A percentile compares a stretch with the other conserved stretches of the same genome.
phyloP scores from a whole-genome alignment of 768 basidiomycete species.

The Coprinellus aureogranulatus region DNA sequence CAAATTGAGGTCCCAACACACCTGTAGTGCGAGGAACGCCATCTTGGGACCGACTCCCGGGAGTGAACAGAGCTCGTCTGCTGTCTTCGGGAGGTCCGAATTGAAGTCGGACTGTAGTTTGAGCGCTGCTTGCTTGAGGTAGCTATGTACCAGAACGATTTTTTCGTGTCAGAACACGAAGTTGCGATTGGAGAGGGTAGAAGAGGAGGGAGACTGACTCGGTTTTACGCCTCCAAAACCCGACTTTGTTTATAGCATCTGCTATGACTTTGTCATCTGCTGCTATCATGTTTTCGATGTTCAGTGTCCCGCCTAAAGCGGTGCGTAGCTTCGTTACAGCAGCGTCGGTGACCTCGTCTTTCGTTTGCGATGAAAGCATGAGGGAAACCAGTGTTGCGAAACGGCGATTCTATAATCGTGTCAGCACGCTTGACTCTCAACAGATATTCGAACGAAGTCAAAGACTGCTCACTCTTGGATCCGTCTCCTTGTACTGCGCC shows the following conservation, averaged over 20 bases:
- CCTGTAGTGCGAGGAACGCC: conserved; percentile 83
- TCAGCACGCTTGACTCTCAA: no score
- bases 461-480: conserved; percentile 57
- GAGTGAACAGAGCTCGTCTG: conserved; percentile 82
- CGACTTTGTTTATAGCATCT: conserved; percentile 82
- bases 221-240: conserved; percentile 89
- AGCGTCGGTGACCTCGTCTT: conserved; percentile 82
- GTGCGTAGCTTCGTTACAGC: conserved; percentile 73
- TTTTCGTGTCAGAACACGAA: no score
- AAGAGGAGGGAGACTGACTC: conserved; percentile 44
- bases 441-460: no score
- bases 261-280: conserved; percentile 65
- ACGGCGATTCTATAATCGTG: conserved; percentile 59
- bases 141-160: no score
- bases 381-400: conserved; percentile 86
- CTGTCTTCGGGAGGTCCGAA: conserved; percentile 85
- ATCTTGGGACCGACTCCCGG: conserved; percentile 96
- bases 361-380: conserved; percentile 96
- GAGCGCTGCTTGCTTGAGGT: conserved; percentile 71
- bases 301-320: conserved; percentile 77
- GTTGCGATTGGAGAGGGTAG: not conserved
- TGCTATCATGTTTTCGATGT: conserved; percentile 63
- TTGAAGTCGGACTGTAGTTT: conserved; percentile 68
- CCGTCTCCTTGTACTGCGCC: conserved; percentile 59
- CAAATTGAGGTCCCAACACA: conserved; percentile 79